phyloP scores from a whole-genome alignment of 768 basidiomycete species.

The Collybia sordida region DNA sequence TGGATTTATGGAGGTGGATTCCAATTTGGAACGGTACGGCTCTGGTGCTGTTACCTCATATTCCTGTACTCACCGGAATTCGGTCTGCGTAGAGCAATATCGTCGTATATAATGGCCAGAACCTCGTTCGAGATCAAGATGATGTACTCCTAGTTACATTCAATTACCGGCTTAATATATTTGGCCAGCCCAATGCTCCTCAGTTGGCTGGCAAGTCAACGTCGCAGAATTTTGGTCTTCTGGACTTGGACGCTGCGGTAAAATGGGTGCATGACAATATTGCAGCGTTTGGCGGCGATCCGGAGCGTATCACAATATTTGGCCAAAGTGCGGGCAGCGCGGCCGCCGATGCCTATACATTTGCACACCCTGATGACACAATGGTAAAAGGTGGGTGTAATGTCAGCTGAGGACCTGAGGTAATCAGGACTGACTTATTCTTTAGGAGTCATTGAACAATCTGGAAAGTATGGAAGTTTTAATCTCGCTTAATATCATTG shows the following conservation, averaged over 20 bases:
- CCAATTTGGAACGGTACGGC: conserved; percentile 30
- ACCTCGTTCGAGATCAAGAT: conserved; percentile 30
- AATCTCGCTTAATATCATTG: neutral
- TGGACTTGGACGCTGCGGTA: conserved; percentile 36
- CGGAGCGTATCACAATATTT: conserved; percentile 32
- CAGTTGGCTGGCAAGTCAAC: conserved; percentile 22
- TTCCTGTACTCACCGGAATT: neutral
- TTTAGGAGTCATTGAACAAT: conserved; percentile 32
- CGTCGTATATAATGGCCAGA: conserved; percentile 24
- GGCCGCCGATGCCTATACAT: conserved; percentile 28
- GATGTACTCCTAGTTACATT: conserved; percentile 24
- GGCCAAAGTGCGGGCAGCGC: conserved; percentile 34
- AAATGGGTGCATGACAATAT: conserved; percentile 48
- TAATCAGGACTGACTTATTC: neutral
- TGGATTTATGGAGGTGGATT: conserved; percentile 40
- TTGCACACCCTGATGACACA: conserved; percentile 29
- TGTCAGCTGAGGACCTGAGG: too few species aligned
- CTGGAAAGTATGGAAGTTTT: conserved; percentile 27
- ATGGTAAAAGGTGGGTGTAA: conserved; percentile 13
- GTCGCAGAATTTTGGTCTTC: conserved; percentile 35
- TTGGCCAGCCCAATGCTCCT: conserved; percentile 35
- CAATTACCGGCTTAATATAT: conserved; percentile 32
- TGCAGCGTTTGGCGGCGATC: conserved; percentile 39
- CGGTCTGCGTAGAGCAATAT: conserved; percentile 24
- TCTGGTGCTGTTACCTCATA: neutral